Evolutionary conservation across 441 rosid species (phyloP), one percentile per base, ranked within the genome.

Genomic region (Monsonia emarginata): DNA sequence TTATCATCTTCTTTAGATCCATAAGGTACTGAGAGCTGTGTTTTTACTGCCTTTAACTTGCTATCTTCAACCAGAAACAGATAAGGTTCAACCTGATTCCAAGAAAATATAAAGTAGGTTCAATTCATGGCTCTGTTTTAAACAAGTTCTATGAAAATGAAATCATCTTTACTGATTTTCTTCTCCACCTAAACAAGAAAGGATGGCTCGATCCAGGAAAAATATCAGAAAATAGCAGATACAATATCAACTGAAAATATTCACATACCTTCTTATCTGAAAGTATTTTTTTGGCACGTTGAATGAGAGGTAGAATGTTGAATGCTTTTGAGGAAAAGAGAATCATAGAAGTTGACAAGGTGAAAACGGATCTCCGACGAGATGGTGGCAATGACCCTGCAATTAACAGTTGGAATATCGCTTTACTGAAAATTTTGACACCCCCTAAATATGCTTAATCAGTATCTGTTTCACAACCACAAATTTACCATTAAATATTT

Each of bases 281-380:
- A 58, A 94, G 87, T 61, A 78, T 60, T 58, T 54, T 65, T 80
- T 89, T 88, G 61, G 88, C 74, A 57, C 68, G 63, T 63, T 79
- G 78, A 70, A 79, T 83, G 69, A 94, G 80, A 25, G 91, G 74
- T 65, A 69, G 68, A 64, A 90, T 83, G 75, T 79, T 76, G 73
- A 70, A 87, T 26, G 94, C 94, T 79, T 83, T 85, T 34, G 98
- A 84, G 64, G 96, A 84, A 75, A 91, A 94, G 58, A 88, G 84
- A 82, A 88, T 81, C 98, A 94, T 94, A 36, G 96, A 77, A 63
- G 86, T 82, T 71, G 96, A 84, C 83, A 94, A 67, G 62, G 86
- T 84, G 70, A 87, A 89, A 66, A 94, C 91, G 16, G 95, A 91
- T 76, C 98, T 83, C 63, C 89, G 78, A 7, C 84, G 72, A 31